Base-by-base conservation (phyloP, 176 grass and related monocot species). In the Raddia guianensis region DNA sequence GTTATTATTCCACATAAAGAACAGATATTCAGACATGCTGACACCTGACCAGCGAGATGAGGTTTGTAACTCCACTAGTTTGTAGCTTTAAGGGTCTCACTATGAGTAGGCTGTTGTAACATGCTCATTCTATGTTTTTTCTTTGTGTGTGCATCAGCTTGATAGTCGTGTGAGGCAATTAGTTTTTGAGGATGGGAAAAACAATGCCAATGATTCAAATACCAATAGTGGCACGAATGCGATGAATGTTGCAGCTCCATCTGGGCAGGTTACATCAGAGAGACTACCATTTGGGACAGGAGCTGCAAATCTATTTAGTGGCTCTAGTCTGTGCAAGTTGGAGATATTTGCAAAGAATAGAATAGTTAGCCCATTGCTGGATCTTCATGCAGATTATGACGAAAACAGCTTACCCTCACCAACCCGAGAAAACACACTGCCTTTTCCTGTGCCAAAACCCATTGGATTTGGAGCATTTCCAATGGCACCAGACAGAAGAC, bases 331-430 rank as follows among this genome's bases (percentile, higher is more conserved):
- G 67, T 73, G 76, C 14, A 91, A 83, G 74, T 70, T 91, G 72
- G 85, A 93, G 68, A 58, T 91, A 69, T 78, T 86, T 7, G 53
- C 70, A 12, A 91, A 73, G 75, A 91, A 86, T 77, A 87, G 72
- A 81, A 63, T 75, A 16, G 71, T 92, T 84, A 92, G 92, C 59
- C 96, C 90, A 49, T 77, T 95, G 82, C 78, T 99, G 79, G 90
- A 99, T 84, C 93, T 95, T 85, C 96, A 99, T 84, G 90, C 90
- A 48, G 96, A 93, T 83, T 95, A 99, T 82, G 93, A 93, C 48
- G 96, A 93, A 86, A 93, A 87, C 73, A 99, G 90, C 87, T 88
- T 99, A 18, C 96, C 96, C 32, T 99, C 96, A 3, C 96, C 92
- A 60, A 99, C 92, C 20, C 70, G 92, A 20, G 90, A 87, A 68